Base-by-base conservation (phyloP, 2,329 filamentous ascomycete species). In the Cercospora sojina region DNA sequence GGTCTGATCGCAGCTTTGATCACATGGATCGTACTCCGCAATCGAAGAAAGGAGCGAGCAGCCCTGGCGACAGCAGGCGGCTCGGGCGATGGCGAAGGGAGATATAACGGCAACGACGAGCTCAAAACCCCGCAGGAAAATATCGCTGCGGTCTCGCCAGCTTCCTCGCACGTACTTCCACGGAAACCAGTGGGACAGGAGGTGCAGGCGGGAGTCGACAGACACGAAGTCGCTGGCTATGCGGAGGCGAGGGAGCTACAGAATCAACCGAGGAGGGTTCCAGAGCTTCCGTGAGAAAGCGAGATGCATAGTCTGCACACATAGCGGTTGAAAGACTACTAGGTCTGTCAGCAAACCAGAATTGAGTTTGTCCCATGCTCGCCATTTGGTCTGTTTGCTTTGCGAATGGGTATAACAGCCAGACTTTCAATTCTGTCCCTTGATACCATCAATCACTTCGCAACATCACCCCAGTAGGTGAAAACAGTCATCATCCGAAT, bases 21-120 rank as follows among this genome's bases (percentile, higher is more conserved):
- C 31, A 63, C 60, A 3, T 63, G 60, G 60, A 63, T 63, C 16
- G 32, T 63, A n/a, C 60, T 63, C 29, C 47, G 60, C n/a, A 63
- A 63, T 29, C 29, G 49, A 20, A 63, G 60, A 23, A 63, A 63
- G 16, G 60, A 63, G 27, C 59, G 60, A 18, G 60, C 60, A 47
- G 49, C 31, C 29, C 0, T 10, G n/a, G 31, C 23, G 25, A 31
- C 49, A 20, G 29, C 49, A 35, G 18, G 31, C 16, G 49, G 47
- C 47, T 20, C 27, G 0, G 27, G 23, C 2, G 35, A 7, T 2
- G 58, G 18, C 12, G 13, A 60, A 25, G 38, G 38, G 16, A 18
- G 1, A 5, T 9, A 13, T 13, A n/a, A 25, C 9, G 49, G 16
- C 38, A 27, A 56, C 16, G 20, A 57, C 18, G 60, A 63, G 29